Evolutionary conservation across 2,329 filamentous ascomycete genomes (phyloP), one percentile per base, ranked within the genome.

Genomic region (Lanzia echinophila): DNA sequence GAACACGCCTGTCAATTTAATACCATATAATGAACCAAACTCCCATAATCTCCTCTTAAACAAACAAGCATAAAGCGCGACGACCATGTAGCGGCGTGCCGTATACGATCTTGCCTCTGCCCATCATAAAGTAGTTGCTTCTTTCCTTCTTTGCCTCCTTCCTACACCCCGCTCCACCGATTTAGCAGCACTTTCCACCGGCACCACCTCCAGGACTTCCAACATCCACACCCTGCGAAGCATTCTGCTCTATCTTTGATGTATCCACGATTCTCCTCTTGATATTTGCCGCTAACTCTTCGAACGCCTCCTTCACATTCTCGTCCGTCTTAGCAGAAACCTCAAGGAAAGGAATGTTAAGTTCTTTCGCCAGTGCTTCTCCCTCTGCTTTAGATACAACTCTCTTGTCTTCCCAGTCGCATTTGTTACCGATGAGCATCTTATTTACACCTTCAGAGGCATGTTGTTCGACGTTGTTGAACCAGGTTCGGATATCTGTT

Each of bases 381-480:
- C 94, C 94, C 68, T 90, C 87, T 71, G 96, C 91, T 56, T 88
- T 95, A 47, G 89, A 90, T 41, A 99, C 88, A 53, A 88, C 90
- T 63, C 94, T 87, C 81, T 97, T 97, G 76, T 99, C 94, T 74
- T 97, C 94, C 94, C 94, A 97, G 74, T 99, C 94, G 76, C 94
- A 99, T 77, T 99, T 99, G 82, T 99, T 99, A 71, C 94, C 94
- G 64, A 99, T 96, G 62, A 99, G 82, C 69, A 99, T 97, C 80
- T 97, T 99, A 83, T 97, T 96, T 69, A 99, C 94, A 67, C 94
- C 94, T 75, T 97, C 94, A 66, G 90, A 96, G 56, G 94, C 94
- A 75, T 99, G 97, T 71, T 95, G 88, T 78, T 99, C 94, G 67
- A 99, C 97, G 78, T 99, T 97, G 69, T 91, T 91, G 76, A 99